Evolutionary conservation across 2,329 filamentous ascomycete genomes (phyloP).

Genomic region (Pyrenochaeta sp.): DNA sequence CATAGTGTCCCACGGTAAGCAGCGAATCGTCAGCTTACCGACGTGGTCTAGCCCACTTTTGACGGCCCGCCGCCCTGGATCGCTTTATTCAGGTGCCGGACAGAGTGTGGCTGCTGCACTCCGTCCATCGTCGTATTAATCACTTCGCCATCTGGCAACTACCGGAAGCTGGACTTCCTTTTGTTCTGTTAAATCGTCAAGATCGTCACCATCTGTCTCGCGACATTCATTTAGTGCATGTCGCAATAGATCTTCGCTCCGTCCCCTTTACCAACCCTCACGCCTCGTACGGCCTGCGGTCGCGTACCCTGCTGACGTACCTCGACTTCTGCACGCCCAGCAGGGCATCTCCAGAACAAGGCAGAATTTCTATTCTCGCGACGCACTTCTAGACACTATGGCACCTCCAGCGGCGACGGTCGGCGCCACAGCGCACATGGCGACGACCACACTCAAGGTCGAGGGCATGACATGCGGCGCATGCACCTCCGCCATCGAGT

Average conservation of each 20-base stretch:
- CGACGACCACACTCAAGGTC: constrained; percentile 88
- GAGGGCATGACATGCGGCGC: constrained; percentile 90
- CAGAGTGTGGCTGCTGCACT: constrained; percentile 21
- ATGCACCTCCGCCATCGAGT: constrained; percentile 94
- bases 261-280: constrained; percentile 9
- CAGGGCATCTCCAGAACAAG: constrained; percentile 4
- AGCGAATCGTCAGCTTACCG: constrained; percentile 28
- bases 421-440: constrained; percentile 66
- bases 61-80: constrained; percentile 18
- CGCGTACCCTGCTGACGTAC: constrained; percentile 26
- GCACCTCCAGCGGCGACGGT: constrained; percentile 30
- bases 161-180: constrained; percentile 43
- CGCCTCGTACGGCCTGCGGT: constrained; percentile 22
- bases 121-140: constrained; percentile 27
- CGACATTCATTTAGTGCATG: constrained; percentile 15
- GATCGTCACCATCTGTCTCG: constrained; percentile 9
- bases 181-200: constrained; percentile 12
- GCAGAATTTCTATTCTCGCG: constrained; percentile 6
- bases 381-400: constrained; percentile 27
- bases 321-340: constrained; percentile 8
- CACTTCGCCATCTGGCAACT: constrained; percentile 34
- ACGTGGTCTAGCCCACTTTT: constrained; percentile 19
- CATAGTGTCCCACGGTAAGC: constrained; percentile 19
- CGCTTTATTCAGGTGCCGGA: constrained; percentile 23
- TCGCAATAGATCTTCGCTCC: constrained; percentile 18